These are phyloP conservation scores for Sclerotinia trifoliorum DNA, from an alignment of 2,329 filamentous ascomycete species.

Conservation along the genomic window DNA sequence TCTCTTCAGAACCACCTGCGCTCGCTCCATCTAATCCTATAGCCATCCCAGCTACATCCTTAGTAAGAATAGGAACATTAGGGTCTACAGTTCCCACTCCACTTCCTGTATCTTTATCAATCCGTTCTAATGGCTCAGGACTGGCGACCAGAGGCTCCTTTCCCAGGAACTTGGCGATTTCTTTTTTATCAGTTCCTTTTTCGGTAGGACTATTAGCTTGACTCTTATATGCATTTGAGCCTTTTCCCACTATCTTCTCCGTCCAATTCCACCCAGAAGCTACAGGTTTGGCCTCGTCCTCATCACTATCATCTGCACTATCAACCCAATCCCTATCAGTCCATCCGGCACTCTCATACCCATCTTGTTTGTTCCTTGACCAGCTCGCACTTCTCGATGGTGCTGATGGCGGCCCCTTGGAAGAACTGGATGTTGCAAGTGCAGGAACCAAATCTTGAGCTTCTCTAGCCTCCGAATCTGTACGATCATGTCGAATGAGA, in stretches of 20 bases:
- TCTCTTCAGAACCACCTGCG: background rate
- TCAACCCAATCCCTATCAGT: conserved; percentile 64
- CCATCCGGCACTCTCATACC: conserved; percentile 57
- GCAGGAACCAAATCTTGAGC: conserved; percentile 42
- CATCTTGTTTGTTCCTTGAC: conserved; percentile 6
- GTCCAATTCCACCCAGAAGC: conserved; percentile 51
- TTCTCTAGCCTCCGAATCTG: conserved; percentile 50
- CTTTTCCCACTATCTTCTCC: conserved; percentile 53
- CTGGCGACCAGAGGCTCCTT: background rate
- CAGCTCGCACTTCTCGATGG: conserved; percentile 6
- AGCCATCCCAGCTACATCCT: conserved; percentile 3
- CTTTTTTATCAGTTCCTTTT: conserved; percentile 1
- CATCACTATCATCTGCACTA: conserved; percentile 47
- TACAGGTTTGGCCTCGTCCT: conserved; percentile 23
- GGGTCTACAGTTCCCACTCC: background rate
- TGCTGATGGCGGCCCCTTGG: conserved; percentile 16
- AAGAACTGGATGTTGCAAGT: conserved; percentile 28
- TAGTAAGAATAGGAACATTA: background rate
- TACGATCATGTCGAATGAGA: conserved; percentile 43
- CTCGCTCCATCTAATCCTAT: background rate
- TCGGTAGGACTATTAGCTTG: background rate
- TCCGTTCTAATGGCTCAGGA: background rate
- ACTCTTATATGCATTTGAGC: conserved; percentile 13
- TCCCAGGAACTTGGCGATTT: conserved; percentile 2
- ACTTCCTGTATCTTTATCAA: background rate